A percentile compares a stretch with the other conserved stretches of the same genome.
Conservation (phyloP, 768 basidiomycete genomes). For the Lentinus brumalis region DNA sequence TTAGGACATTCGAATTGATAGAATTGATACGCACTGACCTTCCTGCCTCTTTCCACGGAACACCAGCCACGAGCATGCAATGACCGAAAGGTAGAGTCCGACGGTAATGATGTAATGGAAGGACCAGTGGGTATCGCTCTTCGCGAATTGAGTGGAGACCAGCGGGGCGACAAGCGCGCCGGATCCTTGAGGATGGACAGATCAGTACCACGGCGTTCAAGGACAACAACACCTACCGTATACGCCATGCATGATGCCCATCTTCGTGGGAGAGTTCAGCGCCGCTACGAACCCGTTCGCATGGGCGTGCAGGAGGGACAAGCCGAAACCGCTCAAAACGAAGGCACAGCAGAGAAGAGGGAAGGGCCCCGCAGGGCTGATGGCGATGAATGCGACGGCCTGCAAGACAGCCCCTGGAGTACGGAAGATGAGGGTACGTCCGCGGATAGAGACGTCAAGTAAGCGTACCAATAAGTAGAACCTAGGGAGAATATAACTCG, state of each 20-base stretch:
- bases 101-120: constrained; percentile 45
- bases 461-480: not conserved
- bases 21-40: constrained; percentile 21
- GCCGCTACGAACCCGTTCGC: constrained; percentile 70
- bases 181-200: constrained; percentile 36
- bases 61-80: constrained; percentile 16
- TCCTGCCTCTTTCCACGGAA: constrained; percentile 33
- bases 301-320: constrained; percentile 61
- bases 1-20: too few species aligned
- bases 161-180: constrained; percentile 44
- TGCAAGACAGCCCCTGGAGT: constrained; percentile 53
- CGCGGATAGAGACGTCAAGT: not conserved
- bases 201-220: not conserved
- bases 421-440: too few species aligned
- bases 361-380: constrained; percentile 61
- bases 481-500: not conserved
- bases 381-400: constrained; percentile 54
- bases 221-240: constrained; percentile 51
- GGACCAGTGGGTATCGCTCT: constrained; percentile 43
- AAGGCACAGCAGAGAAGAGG: constrained; percentile 59
- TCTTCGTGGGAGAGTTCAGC: constrained; percentile 57
- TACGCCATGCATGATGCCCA: constrained; percentile 67
- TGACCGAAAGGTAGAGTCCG: constrained; percentile 24
- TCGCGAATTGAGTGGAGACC: constrained; percentile 54
- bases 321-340: constrained; percentile 50